Percentiles rank a stretch among this genome's conserved stretches.
phyloP scores from a whole-genome alignment of 345 rosid species.

The Boechera divaricarpa region DNA sequence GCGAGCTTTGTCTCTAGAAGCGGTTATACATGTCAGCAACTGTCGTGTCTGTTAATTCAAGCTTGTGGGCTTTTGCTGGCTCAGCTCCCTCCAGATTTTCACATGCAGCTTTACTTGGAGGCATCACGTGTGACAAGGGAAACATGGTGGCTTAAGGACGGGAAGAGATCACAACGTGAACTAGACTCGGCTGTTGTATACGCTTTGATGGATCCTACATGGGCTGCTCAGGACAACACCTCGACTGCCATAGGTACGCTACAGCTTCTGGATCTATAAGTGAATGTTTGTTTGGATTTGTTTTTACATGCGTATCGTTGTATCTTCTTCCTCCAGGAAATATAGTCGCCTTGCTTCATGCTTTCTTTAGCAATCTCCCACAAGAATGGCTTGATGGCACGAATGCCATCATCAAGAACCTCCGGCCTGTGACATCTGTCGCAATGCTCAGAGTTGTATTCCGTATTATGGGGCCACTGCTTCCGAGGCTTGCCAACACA shows the following conservation, averaged over 20 bases:
- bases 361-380: slow-evolving; percentile 96
- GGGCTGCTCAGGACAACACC: slow-evolving; percentile 99
- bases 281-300: slow-evolving; percentile 18
- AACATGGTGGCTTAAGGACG: slow-evolving; percentile 96
- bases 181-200: slow-evolving; percentile 91
- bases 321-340: slow-evolving; percentile 70
- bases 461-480: slow-evolving; percentile 96
- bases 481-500: slow-evolving; percentile 91
- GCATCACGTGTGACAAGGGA: slow-evolving; percentile 82
- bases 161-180: slow-evolving; percentile 75
- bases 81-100: slow-evolving; percentile 92
- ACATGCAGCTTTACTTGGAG: slow-evolving; percentile 80
- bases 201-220: slow-evolving; percentile 95
- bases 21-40: slow-evolving; percentile 95
- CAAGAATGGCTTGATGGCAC: slow-evolving; percentile 99
- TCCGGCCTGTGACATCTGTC: slow-evolving; percentile 87
- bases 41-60: slow-evolving; percentile 94
- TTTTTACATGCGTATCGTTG: slow-evolving; percentile 18
- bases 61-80: slow-evolving; percentile 97
- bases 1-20: slow-evolving; percentile 91
- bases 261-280: slow-evolving; percentile 18
- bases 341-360: slow-evolving; percentile 86
- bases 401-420: slow-evolving; percentile 74
- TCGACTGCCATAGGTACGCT: slow-evolving; percentile 90
- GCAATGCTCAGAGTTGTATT: slow-evolving; percentile 94